A percentile compares a stretch with the other conserved stretches of the same genome.
Evolutionary conservation across 1,284 basidiomycete genomes (phyloP).

Genomic region (Melanopsichium pennsylvanicum): DNA sequence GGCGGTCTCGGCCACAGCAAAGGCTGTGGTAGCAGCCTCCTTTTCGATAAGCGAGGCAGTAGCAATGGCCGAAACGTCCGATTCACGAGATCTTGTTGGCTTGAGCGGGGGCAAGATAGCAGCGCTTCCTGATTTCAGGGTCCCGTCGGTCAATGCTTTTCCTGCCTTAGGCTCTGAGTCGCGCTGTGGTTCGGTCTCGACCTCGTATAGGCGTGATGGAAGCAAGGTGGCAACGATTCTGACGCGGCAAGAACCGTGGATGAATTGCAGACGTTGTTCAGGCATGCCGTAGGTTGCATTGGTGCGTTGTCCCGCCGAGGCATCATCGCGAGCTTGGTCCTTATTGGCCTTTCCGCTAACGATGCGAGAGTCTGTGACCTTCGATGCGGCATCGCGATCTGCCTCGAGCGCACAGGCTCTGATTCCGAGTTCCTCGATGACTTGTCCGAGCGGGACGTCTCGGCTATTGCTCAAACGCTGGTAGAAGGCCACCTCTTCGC

Average conservation of each 20-base stretch:
- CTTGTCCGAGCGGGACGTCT: conserved; percentile 52
- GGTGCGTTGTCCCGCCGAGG: neutral
- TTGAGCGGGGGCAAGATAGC: conserved; percentile 3
- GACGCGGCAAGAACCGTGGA: conserved; percentile 46
- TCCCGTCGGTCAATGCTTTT: neutral
- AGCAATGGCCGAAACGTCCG: conserved; percentile 47
- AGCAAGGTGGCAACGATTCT: conserved; percentile 39
- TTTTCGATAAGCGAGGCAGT: conserved; percentile 44
- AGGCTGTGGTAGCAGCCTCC: conserved; percentile 47
- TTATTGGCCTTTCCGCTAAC: conserved; percentile 11
- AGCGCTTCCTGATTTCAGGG: neutral
- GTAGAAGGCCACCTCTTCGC: conserved; percentile 54
- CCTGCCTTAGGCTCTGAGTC: conserved; percentile 3
- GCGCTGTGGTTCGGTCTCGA: neutral
- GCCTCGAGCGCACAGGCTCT: conserved; percentile 40
- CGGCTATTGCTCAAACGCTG: conserved; percentile 38
- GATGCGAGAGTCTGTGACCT: conserved; percentile 18
- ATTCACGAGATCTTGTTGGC: conserved; percentile 26
- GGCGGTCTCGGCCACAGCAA: conserved; percentile 51
- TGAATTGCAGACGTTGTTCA: conserved; percentile 43
- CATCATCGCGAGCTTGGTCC: conserved; percentile 5
- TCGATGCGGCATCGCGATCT: conserved; percentile 18
- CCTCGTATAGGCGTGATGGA: conserved; percentile 24
- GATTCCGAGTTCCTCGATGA: conserved; percentile 55
- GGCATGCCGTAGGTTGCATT: conserved; percentile 26